These are phyloP conservation scores for Cyclotella atomus DNA, from an alignment of 108 stramenopile species.

Conservation along the genomic window DNA sequence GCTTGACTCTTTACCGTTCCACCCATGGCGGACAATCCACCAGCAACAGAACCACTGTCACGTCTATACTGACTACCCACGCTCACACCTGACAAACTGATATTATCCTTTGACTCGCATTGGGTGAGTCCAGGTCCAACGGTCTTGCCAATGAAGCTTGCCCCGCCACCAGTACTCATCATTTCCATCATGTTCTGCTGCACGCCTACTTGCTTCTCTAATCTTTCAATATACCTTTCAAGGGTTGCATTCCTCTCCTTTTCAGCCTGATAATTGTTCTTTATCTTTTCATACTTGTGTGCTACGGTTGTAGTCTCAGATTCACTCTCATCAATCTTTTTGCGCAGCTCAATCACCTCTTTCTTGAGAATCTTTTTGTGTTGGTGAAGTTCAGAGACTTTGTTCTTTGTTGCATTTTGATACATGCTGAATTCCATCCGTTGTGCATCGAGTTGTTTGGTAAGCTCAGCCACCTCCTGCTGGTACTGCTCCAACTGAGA, in stretches of 20 bases:
- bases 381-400: slow-evolving; percentile 69
- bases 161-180: slow-evolving; percentile 62
- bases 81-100: slow-evolving; percentile 44
- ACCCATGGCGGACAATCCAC: background rate
- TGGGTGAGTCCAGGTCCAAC: slow-evolving; percentile 46
- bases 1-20: slow-evolving; percentile 6
- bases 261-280: slow-evolving; percentile 60
- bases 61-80: slow-evolving; percentile 23
- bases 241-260: slow-evolving; percentile 71
- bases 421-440: slow-evolving; percentile 85
- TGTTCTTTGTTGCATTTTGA: slow-evolving; percentile 71
- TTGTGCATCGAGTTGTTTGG: slow-evolving; percentile 76
- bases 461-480: slow-evolving; percentile 67
- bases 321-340: slow-evolving; percentile 72
- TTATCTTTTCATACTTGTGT: slow-evolving; percentile 61
- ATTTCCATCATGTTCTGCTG: slow-evolving; percentile 93
- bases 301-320: slow-evolving; percentile 60
- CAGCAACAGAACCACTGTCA: slow-evolving; percentile 10
- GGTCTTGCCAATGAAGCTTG: slow-evolving; percentile 47
- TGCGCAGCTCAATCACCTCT: slow-evolving; percentile 83
- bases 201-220: slow-evolving; percentile 86
- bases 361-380: slow-evolving; percentile 90
- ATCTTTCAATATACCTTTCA: slow-evolving; percentile 79
- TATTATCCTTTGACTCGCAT: slow-evolving; percentile 25
- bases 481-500: slow-evolving; percentile 56